phyloP scores from a whole-genome alignment of 805 yeast species.

The Candida ponderosae region DNA sequence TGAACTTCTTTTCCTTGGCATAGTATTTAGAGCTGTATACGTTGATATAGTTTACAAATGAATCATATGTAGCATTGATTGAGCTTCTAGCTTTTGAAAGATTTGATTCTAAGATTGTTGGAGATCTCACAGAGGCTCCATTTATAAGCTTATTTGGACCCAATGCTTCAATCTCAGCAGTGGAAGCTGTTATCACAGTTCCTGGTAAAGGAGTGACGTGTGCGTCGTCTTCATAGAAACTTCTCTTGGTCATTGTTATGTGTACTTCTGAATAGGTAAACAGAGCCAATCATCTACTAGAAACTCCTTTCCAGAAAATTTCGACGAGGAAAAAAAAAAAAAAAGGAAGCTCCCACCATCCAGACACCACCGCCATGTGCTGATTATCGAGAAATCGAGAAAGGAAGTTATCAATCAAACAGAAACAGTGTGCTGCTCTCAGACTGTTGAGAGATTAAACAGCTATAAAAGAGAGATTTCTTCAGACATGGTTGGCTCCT shows the following conservation, averaged over 20 bases:
- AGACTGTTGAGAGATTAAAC: no score
- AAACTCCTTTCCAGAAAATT: constrained; percentile 5
- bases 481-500: no score
- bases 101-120: constrained; percentile 37
- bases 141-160: constrained; percentile 42
- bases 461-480: no score
- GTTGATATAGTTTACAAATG: constrained; percentile 25
- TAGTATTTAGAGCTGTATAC: constrained; percentile 42
- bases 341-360: constrained; percentile 5
- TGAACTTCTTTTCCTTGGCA: constrained; percentile 53
- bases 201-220: constrained; percentile 43
- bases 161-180: constrained; percentile 31
- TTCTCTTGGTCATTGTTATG: constrained; percentile 19
- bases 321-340: constrained; percentile 21
- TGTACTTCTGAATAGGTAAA: background rate
- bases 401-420: no score
- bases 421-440: no score
- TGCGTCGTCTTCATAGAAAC: constrained; percentile 44
- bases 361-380: no score
- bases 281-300: constrained; percentile 3
- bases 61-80: constrained; percentile 6
- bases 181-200: constrained; percentile 35
- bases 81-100: constrained; percentile 42
- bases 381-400: no score
- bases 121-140: constrained; percentile 51